Conservation (phyloP, 345 rosid species). For the Streptanthus diversifolius region DNA sequence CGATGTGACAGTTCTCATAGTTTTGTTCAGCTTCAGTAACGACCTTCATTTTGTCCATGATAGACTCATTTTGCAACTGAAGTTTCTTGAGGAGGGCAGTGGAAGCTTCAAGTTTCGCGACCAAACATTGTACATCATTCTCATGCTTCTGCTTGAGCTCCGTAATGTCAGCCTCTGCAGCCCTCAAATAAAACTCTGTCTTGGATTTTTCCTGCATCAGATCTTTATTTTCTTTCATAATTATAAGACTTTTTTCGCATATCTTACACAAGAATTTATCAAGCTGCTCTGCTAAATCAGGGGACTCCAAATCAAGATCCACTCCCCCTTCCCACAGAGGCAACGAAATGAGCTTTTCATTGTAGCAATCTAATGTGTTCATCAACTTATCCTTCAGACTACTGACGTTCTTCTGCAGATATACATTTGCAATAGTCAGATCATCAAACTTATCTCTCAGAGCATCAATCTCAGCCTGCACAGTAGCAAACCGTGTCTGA, state of each 20-base stretch:
- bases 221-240: slow-evolving; percentile 52
- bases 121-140: slow-evolving; percentile 41
- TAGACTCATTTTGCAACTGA: slow-evolving; percentile 55
- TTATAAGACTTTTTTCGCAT: slow-evolving; percentile 45
- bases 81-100: slow-evolving; percentile 51
- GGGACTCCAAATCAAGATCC: slow-evolving; percentile 41
- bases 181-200: slow-evolving; percentile 40
- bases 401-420: slow-evolving; percentile 42
- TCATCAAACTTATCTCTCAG: slow-evolving; percentile 45
- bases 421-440: slow-evolving; percentile 44
- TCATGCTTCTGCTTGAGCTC: slow-evolving; percentile 57
- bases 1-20: slow-evolving; percentile 42
- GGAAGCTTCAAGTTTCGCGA: slow-evolving; percentile 48
- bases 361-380: slow-evolving; percentile 42
- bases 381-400: slow-evolving; percentile 46
- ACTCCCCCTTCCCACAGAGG: slow-evolving; percentile 32
- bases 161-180: slow-evolving; percentile 48
- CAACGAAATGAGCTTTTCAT: slow-evolving; percentile 39
- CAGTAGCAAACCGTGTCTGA: slow-evolving; percentile 39
- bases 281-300: slow-evolving; percentile 43
- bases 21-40: slow-evolving; percentile 57
- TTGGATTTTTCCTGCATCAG: slow-evolving; percentile 50
- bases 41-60: slow-evolving; percentile 47
- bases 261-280: slow-evolving; percentile 55
- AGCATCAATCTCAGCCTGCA: slow-evolving; percentile 54